Base-by-base conservation (phyloP, 148 eudicot genomes). In the Vaccinium macrocarpon region DNA sequence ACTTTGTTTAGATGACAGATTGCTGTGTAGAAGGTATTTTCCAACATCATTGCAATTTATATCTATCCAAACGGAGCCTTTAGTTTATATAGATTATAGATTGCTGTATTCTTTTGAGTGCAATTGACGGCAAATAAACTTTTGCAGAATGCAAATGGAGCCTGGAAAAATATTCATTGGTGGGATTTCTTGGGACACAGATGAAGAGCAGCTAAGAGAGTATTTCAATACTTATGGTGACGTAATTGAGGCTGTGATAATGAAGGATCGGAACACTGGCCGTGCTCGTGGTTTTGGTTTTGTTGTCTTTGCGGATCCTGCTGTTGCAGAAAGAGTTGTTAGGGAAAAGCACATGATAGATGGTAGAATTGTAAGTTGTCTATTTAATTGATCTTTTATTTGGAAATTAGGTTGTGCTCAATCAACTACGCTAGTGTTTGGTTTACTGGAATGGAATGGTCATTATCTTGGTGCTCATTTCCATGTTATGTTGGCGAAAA, bases 271-370 rank as follows among this genome's bases (percentile, higher is more conserved):
- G 62, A 90, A 92, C 66, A 97, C 99, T 0, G 99, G 98, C 15
- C 94, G 98, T 57, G 98, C 98, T 71, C 99, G 99, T 78, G 99
- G 99, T 35, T 97, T 97, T n/a, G 99, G 99, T 73, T 97, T 97
- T 79, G 91, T 97, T 84, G 91, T 97, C 81, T 97, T 92, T 88
- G 90, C 94, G 64, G 96, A 95, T 84, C 93, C 99, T 50, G 86
- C 91, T 78, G 94, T 93, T 83, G 99, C 99, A 11, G 98, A 97
- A 84, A 85, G 89, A 82, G 98, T 97, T 89, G 97, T 97, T 56
- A 93, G 87, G 88, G 96, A 95, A 87, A 95, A 91, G 84, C 99
- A 97, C 77, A 85, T 89, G 77, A 92, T 97, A 51, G 98, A 97
- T 91, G 98, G 99, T 59, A 90, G 98, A 90, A 90, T 93, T 85